Evolutionary conservation across 768 basidiomycete species (phyloP), one percentile per base, ranked within the genome.

Genomic region (Gyrodon lividus): DNA sequence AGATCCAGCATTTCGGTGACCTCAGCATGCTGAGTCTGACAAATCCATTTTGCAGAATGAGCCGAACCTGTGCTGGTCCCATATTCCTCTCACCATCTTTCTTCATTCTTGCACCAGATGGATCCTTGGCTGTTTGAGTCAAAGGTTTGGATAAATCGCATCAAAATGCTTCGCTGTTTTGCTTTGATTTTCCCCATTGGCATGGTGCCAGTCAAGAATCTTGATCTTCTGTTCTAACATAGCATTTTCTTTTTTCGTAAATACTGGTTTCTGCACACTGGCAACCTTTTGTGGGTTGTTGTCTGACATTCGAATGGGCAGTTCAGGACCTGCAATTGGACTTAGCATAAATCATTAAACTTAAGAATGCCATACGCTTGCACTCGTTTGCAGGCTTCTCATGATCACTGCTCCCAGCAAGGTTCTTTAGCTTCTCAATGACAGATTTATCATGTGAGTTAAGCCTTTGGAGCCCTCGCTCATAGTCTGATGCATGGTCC

Each of bases 231-330:
- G n/a, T n/a, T n/a, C n/a, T n/a, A n/a, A n/a, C n/a, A n/a, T n/a
- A n/a, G n/a, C n/a, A n/a, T 75, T 69, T 1, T 28, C 26, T 35
- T 72, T 60, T 45, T 69, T 46, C 72, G 7, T 71, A 75, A 33
- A 74, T 55, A 0, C 75, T 59, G 37, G 74, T 66, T 46, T 73
- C 59, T 40, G 74, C 73, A 1, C 54, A 30, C 43, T 74, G 72
- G 3, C n/a, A 54, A 1, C 73, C 33, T 10, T 66, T 73, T 1
- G 70, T 67, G 62, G 70, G 68, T 33, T 50, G 49, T 10, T 59
- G 54, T 43, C 35, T 51, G 19, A 17, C n/a, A 8, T 13, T 8
- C 9, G 10, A 23, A 28, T 34, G 13, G 33, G 19, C 20, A 14
- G 37, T 31, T 35, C 45, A 24, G 43, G 35, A 43, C 47, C 52